Conservation (phyloP, 257 asterid genomes). For the Solanum lignicaule region DNA sequence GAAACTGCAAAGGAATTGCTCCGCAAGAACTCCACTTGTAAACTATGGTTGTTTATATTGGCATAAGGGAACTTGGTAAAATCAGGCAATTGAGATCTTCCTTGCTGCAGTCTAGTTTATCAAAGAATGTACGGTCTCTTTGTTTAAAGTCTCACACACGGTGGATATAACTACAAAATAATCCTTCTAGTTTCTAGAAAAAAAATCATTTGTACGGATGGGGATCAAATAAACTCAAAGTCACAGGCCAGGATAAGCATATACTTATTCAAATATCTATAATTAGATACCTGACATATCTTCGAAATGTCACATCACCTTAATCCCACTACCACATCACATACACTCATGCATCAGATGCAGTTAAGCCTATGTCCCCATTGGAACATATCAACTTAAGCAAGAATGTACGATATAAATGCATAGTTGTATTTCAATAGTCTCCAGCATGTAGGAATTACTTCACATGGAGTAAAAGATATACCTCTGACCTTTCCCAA, state of each 20-base stretch:
- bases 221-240: background rate
- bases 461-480: background rate
- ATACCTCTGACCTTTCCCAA: conserved; percentile 86
- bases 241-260: background rate
- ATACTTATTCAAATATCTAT: background rate
- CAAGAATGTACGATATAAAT: background rate
- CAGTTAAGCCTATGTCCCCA: background rate
- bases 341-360: background rate
- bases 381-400: background rate
- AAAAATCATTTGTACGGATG: background rate
- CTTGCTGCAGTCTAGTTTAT: background rate
- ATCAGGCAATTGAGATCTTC: background rate
- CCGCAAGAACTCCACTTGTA: background rate
- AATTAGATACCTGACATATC: background rate
- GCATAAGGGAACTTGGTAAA: background rate
- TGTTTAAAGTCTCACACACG: background rate
- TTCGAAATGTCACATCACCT: background rate
- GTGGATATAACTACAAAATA: background rate
- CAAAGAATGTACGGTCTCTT: background rate
- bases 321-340: background rate
- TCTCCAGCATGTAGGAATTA: background rate
- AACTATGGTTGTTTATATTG: background rate
- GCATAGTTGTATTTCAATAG: background rate
- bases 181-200: background rate
- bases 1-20: background rate